phyloP scores from a whole-genome alignment of 177 flowering plant species.

The Tripterygium wilfordii region DNA sequence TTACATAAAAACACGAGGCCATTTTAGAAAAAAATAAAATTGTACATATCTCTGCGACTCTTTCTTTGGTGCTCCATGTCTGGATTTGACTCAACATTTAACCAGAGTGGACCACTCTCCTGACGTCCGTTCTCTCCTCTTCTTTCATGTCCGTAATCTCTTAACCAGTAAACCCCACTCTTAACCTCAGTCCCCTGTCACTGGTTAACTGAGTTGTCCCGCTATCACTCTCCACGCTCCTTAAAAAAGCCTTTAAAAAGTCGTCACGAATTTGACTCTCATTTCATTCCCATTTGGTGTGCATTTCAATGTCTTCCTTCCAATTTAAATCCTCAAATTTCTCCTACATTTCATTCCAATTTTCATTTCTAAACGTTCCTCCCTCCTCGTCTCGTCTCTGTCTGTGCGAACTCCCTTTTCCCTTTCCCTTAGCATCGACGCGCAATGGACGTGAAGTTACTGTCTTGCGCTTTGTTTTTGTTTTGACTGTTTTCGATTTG shows the following conservation, averaged over 20 bases:
- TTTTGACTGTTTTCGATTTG: too few relatives aligned
- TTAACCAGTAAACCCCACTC: constrained; percentile 3
- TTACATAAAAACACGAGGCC: too few relatives aligned
- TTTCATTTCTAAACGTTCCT: constrained; percentile 4
- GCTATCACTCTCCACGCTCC: neutral
- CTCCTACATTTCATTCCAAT: neutral
- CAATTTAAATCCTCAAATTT: neutral
- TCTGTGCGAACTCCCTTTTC: too few relatives aligned
- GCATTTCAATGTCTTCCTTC: constrained; percentile 20
- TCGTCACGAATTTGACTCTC: constrained; percentile 3
- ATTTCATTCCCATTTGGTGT: constrained; percentile 18
- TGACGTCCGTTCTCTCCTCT: constrained; percentile 5
- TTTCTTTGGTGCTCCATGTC: too few relatives aligned
- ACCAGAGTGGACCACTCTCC: constrained; percentile 5
- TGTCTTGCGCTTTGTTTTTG: too few relatives aligned
- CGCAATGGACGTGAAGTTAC: too few relatives aligned
- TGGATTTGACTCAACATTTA: constrained; percentile 1
- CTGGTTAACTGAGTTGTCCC: constrained; percentile 7
- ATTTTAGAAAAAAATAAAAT: too few relatives aligned
- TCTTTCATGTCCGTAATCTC: too few relatives aligned
- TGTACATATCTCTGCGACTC: too few relatives aligned
- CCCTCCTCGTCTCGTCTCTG: too few relatives aligned
- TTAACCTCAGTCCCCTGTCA: neutral
- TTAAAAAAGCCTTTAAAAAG: neutral
- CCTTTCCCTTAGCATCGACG: too few relatives aligned